phyloP scores from a whole-genome alignment of 225 moss, liverwort and hornwort genomes.

The Physcomitrium patens region DNA sequence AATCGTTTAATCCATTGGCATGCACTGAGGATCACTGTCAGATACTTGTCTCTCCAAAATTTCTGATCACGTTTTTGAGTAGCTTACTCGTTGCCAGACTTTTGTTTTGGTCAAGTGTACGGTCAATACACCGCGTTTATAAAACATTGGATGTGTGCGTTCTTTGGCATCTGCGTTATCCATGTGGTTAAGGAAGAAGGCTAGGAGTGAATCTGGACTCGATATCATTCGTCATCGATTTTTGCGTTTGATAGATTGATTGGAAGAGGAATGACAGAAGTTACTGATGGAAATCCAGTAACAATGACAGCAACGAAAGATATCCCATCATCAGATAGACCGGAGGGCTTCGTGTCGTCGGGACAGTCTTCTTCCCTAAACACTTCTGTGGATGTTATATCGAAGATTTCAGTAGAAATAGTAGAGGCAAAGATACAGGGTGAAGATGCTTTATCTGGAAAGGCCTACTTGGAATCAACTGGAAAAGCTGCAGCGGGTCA shows the following conservation, averaged over 20 bases:
- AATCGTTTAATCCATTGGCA: too few relatives aligned
- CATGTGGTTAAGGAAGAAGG: conserved; percentile 29
- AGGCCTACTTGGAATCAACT: conserved; percentile 14
- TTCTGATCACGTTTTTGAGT: too few relatives aligned
- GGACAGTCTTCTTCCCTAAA: conserved; percentile 31
- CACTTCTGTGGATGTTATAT: conserved; percentile 22
- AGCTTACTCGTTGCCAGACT: too few relatives aligned
- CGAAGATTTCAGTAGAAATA: background rate
- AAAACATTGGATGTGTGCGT: conserved; percentile 11
- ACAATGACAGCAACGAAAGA: conserved; percentile 55
- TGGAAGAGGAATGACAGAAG: conserved; percentile 54
- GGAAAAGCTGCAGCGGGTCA: conserved; percentile 28
- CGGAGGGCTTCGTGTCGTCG: conserved; percentile 37
- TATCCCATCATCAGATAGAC: conserved; percentile 29
- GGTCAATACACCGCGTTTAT: too few relatives aligned
- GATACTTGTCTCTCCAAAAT: too few relatives aligned
- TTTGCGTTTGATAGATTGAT: conserved; percentile 19
- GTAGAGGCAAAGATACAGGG: conserved; percentile 2
- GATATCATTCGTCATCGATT: background rate
- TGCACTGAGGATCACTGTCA: too few relatives aligned
- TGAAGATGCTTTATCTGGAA: conserved; percentile 1
- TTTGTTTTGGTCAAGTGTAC: too few relatives aligned
- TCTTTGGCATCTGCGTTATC: conserved; percentile 11
- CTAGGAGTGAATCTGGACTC: conserved; percentile 13
- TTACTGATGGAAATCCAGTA: conserved; percentile 57